These are phyloP conservation scores for Moringa oleifera DNA, from an alignment of 345 rosid species.

Conservation along the genomic window DNA sequence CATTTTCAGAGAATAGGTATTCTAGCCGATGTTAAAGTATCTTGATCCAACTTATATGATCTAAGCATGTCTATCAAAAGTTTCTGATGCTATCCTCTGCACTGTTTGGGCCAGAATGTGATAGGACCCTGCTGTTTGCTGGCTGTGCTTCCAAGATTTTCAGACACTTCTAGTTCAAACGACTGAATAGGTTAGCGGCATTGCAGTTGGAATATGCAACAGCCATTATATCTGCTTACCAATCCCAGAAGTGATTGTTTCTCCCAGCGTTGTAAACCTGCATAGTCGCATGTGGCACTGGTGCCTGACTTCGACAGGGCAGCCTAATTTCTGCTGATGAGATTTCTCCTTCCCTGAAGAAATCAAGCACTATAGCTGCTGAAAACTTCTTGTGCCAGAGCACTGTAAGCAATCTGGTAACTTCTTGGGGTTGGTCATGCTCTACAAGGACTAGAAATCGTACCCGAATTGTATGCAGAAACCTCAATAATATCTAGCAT, in stretches of 20 bases:
- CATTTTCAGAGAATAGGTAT: slow-evolving; percentile 61
- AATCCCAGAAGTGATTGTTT: slow-evolving; percentile 85
- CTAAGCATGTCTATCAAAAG: slow-evolving; percentile 90
- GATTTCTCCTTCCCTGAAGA: no score
- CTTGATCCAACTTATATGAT: slow-evolving; percentile 99
- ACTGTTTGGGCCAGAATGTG: slow-evolving; percentile 96
- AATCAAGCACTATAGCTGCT: no score
- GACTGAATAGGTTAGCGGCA: no score
- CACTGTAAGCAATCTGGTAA: no score
- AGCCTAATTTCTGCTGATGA: slow-evolving; percentile 71
- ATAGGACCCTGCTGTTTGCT: slow-evolving; percentile 97
- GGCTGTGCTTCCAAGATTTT: no score
- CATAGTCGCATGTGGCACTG: slow-evolving; percentile 99
- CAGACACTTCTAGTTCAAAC: no score
- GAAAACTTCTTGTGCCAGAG: no score
- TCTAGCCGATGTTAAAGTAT: slow-evolving; percentile 80
- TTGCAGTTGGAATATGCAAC: slow-evolving; percentile 91
- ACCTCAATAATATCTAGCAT: no score
- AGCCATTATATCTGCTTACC: slow-evolving; percentile 93
- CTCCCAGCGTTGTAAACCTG: slow-evolving; percentile 81
- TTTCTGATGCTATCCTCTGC: slow-evolving; percentile 91
- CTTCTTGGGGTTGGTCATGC: no score
- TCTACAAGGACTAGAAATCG: no score
- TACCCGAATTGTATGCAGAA: no score
- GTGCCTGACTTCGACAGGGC: slow-evolving; percentile 95